These are phyloP conservation scores for Nicotiana tabacum DNA, from an alignment of 257 asterid genomes.

Conservation along the genomic window DNA sequence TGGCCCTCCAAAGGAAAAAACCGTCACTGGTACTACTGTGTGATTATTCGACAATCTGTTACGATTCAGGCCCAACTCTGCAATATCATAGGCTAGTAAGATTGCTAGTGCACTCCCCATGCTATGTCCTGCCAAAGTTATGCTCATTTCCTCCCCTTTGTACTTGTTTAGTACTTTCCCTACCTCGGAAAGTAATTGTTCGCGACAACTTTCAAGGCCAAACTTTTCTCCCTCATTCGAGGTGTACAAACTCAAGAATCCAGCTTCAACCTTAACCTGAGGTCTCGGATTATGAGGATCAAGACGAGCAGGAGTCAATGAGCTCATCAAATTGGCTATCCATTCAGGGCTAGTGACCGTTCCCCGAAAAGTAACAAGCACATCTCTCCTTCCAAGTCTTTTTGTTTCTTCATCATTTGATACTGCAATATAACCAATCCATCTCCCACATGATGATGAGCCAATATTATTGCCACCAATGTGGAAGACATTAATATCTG, in stretches of 20 bases:
- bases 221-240: conserved; percentile 31
- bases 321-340: conserved; percentile 60
- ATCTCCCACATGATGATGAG: conserved; percentile 23
- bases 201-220: conserved; percentile 58
- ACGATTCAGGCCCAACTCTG: conserved; percentile 51
- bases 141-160: conserved; percentile 43
- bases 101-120: conserved; percentile 71
- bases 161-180: conserved; percentile 36
- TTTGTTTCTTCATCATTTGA: conserved; percentile 28
- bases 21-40: conserved; percentile 33
- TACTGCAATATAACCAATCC: conserved; percentile 61
- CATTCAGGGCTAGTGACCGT: conserved; percentile 53
- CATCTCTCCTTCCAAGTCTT: conserved; percentile 49
- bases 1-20: conserved; percentile 70
- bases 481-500: conserved; percentile 19
- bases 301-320: conserved; percentile 44
- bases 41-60: not conserved
- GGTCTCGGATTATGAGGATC: conserved; percentile 46
- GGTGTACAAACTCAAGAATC: conserved; percentile 57
- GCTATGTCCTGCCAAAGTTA: conserved; percentile 58
- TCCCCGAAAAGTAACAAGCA: conserved; percentile 54
- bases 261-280: conserved; percentile 54
- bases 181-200: conserved; percentile 58
- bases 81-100: conserved; percentile 45
- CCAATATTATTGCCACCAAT: not conserved